Base-by-base conservation (phyloP, 306 rosid genomes). In the Inga leiocalycina region DNA sequence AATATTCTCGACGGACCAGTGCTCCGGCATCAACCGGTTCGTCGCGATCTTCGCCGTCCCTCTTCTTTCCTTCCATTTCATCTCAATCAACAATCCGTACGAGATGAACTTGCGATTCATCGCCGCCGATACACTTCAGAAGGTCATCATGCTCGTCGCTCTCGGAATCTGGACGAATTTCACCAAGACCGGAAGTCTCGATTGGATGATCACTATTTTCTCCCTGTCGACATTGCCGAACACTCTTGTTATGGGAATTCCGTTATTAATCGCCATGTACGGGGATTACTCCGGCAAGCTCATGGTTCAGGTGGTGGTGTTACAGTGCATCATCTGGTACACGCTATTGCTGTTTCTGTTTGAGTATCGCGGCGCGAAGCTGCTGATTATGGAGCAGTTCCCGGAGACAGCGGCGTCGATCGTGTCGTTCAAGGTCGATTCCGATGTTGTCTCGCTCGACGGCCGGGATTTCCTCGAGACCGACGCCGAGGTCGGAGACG, bases 281-380 rank as follows among this genome's bases (percentile, higher is more conserved):
- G 95, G 93, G 11, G 70, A 80, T 0, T 85, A 97, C 71, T 67
- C 95, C 46, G 99, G 98, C 1, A 41, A 10, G 0, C 93, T 97
- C 39, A 97, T 97, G 98, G 92, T 97, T 4, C 99, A 97, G 83
- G 91, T 97, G 8, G 98, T 97, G n/a, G 99, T 97, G 12, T 87
- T 97, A 39, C 99, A 97, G 94, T 97, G 99, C 56, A 97, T 94
- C 57, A 92, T 97, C 5, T 97, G 99, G 99, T 97, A 97, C 87
- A 97, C 99, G 0, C 93, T 97, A 14, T 81, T 97, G 3, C 94
- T 97, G 66, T 97, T 97, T 41, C 92, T 97, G 46, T 97, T 97
- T 64, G 99, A 97, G 86, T 97, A 92, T 34, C 97, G 99, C 9
- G 95, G 98, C 19, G 99, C 99, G 0, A 97, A 97, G 90, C 80